phyloP scores from a whole-genome alignment of 306 rosid species.

The Dryas alaskensis region DNA sequence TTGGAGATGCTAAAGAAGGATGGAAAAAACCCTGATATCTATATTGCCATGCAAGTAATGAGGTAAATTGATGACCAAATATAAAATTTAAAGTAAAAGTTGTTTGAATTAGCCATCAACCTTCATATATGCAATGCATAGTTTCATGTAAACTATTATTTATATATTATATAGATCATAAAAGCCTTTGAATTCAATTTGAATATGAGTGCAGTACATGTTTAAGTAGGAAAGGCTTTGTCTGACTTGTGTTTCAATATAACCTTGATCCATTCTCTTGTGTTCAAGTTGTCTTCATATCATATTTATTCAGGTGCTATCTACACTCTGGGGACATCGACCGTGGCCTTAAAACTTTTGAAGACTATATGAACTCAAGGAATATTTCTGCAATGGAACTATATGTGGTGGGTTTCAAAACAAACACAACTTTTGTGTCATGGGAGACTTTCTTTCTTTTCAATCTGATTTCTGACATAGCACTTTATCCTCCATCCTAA shows the following conservation, averaged over 20 bases:
- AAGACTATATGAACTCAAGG: conserved; percentile 44
- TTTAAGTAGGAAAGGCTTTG: background rate
- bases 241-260: background rate
- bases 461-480: background rate
- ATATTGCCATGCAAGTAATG: conserved; percentile 60
- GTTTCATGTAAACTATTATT: background rate
- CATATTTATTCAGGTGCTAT: conserved; percentile 66
- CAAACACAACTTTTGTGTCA: conserved; percentile 6
- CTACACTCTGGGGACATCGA: conserved; percentile 74
- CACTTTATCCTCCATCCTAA: background rate
- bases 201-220: background rate
- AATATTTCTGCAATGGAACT: conserved; percentile 43
- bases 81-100: background rate
- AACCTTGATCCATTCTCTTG: background rate
- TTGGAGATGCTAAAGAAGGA: conserved; percentile 68
- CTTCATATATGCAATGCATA: background rate
- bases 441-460: conserved; percentile 9
- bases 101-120: background rate
- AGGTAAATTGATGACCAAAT: conserved; percentile 46
- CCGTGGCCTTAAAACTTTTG: conserved; percentile 56
- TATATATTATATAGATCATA: background rate
- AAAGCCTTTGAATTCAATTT: background rate
- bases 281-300: conserved; percentile 2
- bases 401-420: conserved; percentile 54
- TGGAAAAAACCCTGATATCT: conserved; percentile 63